Conservation (phyloP, 345 rosid genomes). For the Moricandia moricandioides region DNA sequence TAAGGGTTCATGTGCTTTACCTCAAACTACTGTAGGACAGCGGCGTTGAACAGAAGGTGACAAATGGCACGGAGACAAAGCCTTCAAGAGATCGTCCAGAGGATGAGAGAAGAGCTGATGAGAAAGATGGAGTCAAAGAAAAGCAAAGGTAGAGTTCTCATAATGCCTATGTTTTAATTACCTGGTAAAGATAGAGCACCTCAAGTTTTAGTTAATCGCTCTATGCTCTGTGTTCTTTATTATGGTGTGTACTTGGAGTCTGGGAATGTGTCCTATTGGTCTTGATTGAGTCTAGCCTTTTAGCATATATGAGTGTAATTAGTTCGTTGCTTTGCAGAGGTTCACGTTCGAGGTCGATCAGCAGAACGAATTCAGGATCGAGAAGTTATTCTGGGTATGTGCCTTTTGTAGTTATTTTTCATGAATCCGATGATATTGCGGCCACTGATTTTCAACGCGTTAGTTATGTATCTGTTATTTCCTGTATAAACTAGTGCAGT, state of each 20-base stretch:
- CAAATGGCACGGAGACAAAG: conserved; percentile 46
- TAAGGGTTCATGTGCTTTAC: conserved; percentile 99
- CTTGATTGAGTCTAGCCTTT: not conserved
- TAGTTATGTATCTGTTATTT: not conserved
- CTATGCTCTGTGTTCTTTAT: not conserved
- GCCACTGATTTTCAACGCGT: not conserved
- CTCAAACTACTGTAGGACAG: conserved; percentile 99
- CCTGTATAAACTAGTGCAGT: not conserved
- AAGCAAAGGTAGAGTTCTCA: conserved; percentile 50
- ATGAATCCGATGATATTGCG: not conserved
- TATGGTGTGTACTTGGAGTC: conserved; percentile 1
- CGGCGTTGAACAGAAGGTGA: conserved; percentile 48
- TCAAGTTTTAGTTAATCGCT: not conserved
- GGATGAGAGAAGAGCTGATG: conserved; percentile 49
- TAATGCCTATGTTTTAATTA: not conserved
- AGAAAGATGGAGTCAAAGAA: conserved; percentile 59
- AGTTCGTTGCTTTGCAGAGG: conserved; percentile 45
- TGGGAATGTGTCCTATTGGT: not conserved
- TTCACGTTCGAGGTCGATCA: conserved; percentile 49
- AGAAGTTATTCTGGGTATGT: conserved; percentile 66
- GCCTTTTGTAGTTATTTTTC: not conserved
- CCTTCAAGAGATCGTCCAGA: conserved; percentile 42
- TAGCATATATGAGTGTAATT: not conserved
- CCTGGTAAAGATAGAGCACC: not conserved
- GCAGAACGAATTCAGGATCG: conserved; percentile 60